Evolutionary conservation across 2,329 filamentous ascomycete species (phyloP).

Genomic region (Paecilomyces sp.): DNA sequence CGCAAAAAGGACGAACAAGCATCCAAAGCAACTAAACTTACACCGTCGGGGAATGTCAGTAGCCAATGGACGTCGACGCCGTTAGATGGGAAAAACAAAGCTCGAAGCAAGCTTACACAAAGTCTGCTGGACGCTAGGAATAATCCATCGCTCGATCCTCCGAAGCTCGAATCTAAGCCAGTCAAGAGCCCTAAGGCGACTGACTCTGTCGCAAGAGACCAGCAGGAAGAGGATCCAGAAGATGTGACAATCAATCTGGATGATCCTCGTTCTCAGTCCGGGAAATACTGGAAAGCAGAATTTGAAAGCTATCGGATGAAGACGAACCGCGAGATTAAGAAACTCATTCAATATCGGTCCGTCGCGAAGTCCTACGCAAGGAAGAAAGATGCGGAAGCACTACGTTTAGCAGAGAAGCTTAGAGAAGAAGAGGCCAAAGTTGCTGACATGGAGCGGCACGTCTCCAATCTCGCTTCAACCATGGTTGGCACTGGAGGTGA

Average conservation of each 20-base stretch:
- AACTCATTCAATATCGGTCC: conserved; percentile 53
- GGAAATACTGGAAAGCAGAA: conserved; percentile 56
- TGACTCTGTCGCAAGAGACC: conserved; percentile 3
- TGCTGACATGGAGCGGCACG: conserved; percentile 36
- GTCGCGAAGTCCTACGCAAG: conserved; percentile 53
- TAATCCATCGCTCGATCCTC: conserved; percentile 14
- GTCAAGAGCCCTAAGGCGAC: conserved; percentile 9
- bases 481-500: conserved; percentile 25
- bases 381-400: conserved; percentile 52
- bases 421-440: conserved; percentile 43
- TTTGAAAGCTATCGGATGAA: conserved; percentile 52
- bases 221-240: conserved; percentile 22
- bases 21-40: conserved; percentile 38
- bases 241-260: conserved; percentile 48
- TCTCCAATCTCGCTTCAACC: conserved; percentile 34
- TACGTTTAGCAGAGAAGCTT: conserved; percentile 46
- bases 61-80: conserved; percentile 31
- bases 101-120: conserved; percentile 34
- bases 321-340: conserved; percentile 54
- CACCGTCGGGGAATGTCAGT: conserved; percentile 41
- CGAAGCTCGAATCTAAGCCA: conserved; percentile 15
- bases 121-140: conserved; percentile 34
- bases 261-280: conserved; percentile 51
- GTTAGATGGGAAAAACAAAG: conserved; percentile 24
- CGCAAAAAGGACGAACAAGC: conserved; percentile 41